Evolutionary conservation across 495 filamentous ascomycete genomes (phyloP), one percentile per base, ranked within the genome.

Genomic region (Aeminium ludgeri): DNA sequence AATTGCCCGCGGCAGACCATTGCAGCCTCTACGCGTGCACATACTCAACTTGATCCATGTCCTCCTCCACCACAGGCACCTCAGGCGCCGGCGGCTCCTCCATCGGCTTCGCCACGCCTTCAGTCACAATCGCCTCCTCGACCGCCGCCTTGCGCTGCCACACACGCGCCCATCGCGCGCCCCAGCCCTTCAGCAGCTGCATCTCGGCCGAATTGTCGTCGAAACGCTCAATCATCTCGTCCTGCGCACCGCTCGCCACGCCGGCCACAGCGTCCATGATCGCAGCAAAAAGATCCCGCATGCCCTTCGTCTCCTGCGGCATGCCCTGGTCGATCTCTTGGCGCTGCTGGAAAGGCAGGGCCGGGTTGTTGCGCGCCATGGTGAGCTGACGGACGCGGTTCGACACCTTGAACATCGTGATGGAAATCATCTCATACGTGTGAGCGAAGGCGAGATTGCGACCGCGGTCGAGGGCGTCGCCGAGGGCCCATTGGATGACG

Each of bases 341-440:
- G 1, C 76, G 53, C 51, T 82, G 77, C 44, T 77, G 69, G 34
- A 66, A 63, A 18, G 69, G 68, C 6, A 82, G 53, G 23, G 62
- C 65, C 11, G 58, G 59, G 38, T 68, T 68, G 11, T 63, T 65
- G 17, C 69, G 67, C 18, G 75, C 72, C 3, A 64, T 59, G 11
- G 82, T 73, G 31, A 95, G 80, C 61, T 94, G 84, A 30, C 85
- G 74, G 19, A 93, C 74, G 23, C 89, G 80, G 46, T 75, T 78
- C 13, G 86, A 92, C 34, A 99, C 89, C 62, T 99, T 99, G 40
- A 76, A 70, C 30, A 96, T 75, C 0, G 89, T 96, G 30, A 76
- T 76, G 27, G 74, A 73, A 2, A 95, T 74, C 62, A 96, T 79
- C 60, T 99, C 89, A 63, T 80, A 96, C 6, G 85, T 65, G 60